Percentiles rank a stretch among this genome's conserved stretches.
phyloP scores from a whole-genome alignment of 257 asterid genomes.

The Nicotiana tomentosiformis region DNA sequence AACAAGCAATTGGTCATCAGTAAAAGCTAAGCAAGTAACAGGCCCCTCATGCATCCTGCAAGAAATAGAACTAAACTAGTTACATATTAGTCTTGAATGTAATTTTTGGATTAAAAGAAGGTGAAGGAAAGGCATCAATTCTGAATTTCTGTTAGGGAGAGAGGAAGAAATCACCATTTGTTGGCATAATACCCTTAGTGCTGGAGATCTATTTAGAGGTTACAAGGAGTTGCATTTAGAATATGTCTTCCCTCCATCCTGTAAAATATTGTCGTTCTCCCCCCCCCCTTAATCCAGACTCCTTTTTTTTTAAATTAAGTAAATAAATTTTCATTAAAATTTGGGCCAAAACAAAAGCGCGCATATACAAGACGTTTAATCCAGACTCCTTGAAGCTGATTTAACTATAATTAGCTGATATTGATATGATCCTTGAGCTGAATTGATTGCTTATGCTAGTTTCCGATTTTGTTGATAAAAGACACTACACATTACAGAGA shows the following conservation, averaged over 20 bases:
- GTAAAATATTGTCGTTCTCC: neutral
- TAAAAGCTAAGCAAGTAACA: slow-evolving; percentile 62
- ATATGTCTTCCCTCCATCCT: neutral
- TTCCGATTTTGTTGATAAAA: neutral
- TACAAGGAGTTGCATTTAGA: neutral
- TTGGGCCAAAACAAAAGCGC: too few relatives aligned
- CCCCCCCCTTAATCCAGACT: neutral
- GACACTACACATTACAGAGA: neutral
- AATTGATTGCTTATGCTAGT: neutral
- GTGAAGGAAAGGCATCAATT: neutral
- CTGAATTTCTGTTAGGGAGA: neutral
- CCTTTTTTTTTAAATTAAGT: neutral
- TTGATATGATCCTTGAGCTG: neutral
- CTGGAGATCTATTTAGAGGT: neutral
- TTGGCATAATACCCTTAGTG: neutral
- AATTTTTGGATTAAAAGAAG: neutral
- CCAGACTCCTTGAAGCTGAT: neutral
- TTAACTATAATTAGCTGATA: neutral
- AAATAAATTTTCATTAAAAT: too few relatives aligned
- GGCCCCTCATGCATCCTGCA: slow-evolving; percentile 88
- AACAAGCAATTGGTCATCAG: slow-evolving; percentile 74
- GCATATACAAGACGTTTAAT: neutral
- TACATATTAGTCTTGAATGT: neutral
- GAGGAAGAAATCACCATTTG: neutral
- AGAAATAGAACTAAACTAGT: neutral